Conservation (phyloP, 1,284 basidiomycete species). For the Pascua guehoae region DNA sequence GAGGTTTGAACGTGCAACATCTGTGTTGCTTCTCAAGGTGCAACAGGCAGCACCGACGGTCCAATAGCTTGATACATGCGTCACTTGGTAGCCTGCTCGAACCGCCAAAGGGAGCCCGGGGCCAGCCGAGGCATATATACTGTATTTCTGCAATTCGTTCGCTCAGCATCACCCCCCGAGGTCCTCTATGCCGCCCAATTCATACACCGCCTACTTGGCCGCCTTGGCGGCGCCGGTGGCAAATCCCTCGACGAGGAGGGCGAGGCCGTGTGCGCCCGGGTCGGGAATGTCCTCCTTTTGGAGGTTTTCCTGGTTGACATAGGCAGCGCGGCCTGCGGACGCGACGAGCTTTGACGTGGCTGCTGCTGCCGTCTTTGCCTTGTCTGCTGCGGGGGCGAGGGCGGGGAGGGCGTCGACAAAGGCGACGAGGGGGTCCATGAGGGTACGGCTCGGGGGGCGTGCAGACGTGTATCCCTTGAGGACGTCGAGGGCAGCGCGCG, state of each 20-base stretch:
- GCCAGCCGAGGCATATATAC: no score
- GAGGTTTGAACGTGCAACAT: no score
- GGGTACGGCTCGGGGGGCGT: slow-evolving; percentile 80
- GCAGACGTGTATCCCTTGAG: slow-evolving; percentile 86
- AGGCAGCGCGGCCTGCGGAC: slow-evolving; percentile 84
- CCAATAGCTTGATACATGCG: no score
- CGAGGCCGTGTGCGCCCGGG: slow-evolving; percentile 86
- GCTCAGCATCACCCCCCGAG: no score
- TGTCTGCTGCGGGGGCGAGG: slow-evolving; percentile 59
- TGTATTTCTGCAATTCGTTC: no score
- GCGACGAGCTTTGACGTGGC: slow-evolving; percentile 69
- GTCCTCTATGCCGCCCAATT: neutral
- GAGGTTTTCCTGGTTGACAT: slow-evolving; percentile 71
- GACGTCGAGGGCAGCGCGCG: slow-evolving; percentile 62
- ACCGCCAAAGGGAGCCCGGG: no score
- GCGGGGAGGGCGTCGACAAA: slow-evolving; percentile 61
- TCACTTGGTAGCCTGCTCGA: no score
- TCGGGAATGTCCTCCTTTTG: slow-evolving; percentile 70
- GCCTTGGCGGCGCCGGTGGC: slow-evolving; percentile 18
- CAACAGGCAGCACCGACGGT: no score
- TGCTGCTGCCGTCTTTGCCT: slow-evolving; percentile 67
- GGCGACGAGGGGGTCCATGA: slow-evolving; percentile 84
- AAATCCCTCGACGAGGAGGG: slow-evolving; percentile 64
- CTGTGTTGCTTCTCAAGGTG: no score
- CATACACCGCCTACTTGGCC: neutral